These are phyloP conservation scores for Recurvomyces mirabilis DNA, from an alignment of 495 filamentous ascomycete genomes.

Conservation along the genomic window DNA sequence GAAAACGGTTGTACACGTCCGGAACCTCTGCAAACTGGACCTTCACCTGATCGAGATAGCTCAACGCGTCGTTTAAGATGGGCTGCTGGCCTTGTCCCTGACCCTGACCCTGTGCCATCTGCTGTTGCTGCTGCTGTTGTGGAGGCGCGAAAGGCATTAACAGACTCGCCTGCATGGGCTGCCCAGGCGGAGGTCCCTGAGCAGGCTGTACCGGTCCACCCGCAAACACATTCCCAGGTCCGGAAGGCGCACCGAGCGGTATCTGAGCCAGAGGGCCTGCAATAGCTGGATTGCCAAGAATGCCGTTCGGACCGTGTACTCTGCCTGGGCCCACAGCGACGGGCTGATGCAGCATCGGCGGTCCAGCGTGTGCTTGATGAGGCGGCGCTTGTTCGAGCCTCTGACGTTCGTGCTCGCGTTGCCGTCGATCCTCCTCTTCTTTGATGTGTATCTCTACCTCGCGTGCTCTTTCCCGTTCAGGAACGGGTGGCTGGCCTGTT, in stretches of 20 bases:
- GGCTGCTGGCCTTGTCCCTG: conserved; percentile 67
- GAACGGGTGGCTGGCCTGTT: conserved; percentile 11
- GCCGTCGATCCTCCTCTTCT: conserved; percentile 48
- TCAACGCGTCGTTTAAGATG: conserved; percentile 91
- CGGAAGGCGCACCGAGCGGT: conserved; percentile 54
- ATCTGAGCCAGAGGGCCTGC: conserved; percentile 39
- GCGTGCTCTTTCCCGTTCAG: conserved; percentile 19
- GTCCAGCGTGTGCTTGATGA: conserved; percentile 65
- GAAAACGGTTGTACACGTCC: conserved; percentile 94
- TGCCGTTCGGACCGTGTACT: conserved; percentile 78
- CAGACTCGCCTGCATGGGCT: conserved; percentile 32
- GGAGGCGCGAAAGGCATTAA: conserved; percentile 26
- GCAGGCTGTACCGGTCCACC: conserved; percentile 54
- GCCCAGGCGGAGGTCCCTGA: conserved; percentile 37
- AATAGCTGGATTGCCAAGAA: conserved; percentile 58
- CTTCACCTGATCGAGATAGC: conserved; percentile 97
- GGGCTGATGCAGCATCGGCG: conserved; percentile 78
- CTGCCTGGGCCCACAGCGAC: conserved; percentile 55
- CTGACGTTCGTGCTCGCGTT: conserved; percentile 49
- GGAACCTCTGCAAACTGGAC: conserved; percentile 94
- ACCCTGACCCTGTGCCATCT: conserved; percentile 18
- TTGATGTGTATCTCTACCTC: conserved; percentile 22
- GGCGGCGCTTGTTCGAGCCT: conserved; percentile 46
- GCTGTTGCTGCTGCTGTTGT: conserved; percentile 17
- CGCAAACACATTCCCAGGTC: conserved; percentile 54